Evolutionary conservation across 2,329 filamentous ascomycete genomes (phyloP), one percentile per base, ranked within the genome.

Genomic region (Falciphora oryzae): DNA sequence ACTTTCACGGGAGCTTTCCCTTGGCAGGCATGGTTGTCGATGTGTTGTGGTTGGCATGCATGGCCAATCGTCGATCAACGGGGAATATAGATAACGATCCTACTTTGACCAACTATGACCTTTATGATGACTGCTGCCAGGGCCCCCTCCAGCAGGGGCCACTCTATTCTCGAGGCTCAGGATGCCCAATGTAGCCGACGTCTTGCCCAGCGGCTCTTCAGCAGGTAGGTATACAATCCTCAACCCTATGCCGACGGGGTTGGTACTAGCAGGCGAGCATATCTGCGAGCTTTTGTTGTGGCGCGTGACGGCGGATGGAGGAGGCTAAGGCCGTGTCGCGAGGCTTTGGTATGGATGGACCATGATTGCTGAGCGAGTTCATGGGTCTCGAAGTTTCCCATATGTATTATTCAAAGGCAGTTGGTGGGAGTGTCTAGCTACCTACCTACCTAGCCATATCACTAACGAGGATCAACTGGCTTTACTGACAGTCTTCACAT

Each of bases 81-180:
- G 57, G 62, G 53, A 63, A 58, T 63, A 63, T 63, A 63, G 62
- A 63, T 63, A 58, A 63, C 65, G 59, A 62, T 32, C 35, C 64
- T 60, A 35, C 56, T 57, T 61, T 63, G 28, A 63, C 63, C 60
- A 65, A 65, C 61, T 57, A 61, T 35, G 57, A 56, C 53, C 27
- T 59, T 60, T 65, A 53, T 63, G 53, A 62, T 63, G n/a, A 28
- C 59, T 65, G 59, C 61, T 62, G 38, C 65, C 44, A n/a, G 44
- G 44, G 14, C 22, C 18, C 44, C 7, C 7, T 53, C 8, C 18
- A 25, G 18, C n/a, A 53, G 44, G 44, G 44, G 18, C 7, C n/a
- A 53, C 8, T 25, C 22, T 53, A 53, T 53, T 53, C 22, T 25
- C 10, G 44, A 53, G 44, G n/a, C 18, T 11, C 22, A n/a, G 44